Evolutionary conservation across 2,329 filamentous ascomycete species (phyloP), one percentile per base, ranked within the genome.

Genomic region (Colletotrichum phormii): DNA sequence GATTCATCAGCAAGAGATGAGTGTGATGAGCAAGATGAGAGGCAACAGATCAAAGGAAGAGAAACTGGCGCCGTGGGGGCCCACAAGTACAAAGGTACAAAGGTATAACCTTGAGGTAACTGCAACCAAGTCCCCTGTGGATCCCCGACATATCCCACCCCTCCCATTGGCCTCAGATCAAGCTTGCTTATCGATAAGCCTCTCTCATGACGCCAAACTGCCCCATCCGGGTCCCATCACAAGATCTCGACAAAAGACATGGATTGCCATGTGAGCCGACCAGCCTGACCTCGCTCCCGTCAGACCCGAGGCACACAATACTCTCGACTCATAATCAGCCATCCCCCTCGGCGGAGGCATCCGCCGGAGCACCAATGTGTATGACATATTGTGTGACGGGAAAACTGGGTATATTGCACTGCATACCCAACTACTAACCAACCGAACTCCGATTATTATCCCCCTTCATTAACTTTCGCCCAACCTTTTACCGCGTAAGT

Each of bases 201-300:
- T 37, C 42, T 4, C 70, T 22, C 70, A 72, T 72, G 70, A 72
- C 70, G 70, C 68, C 68, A 71, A 33, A 69, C 26, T 64, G 59
- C 70, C 53, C 70, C 70, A 55, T 64, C 54, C 69, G 59, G 65
- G 42, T 60, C 59, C 68, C 59, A 69, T 72, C 70, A 72, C 70
- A 72, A 64, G 70, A 72, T 72, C 22, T 42, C 26, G 65, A 55
- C 59, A 49, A 69, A 51, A 55, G 63, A 58, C 65, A 59, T 54
- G 54, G 53, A 60, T 31, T 59, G 59, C 70, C 70, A 72, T 72
- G 70, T 72, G 69, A 59, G 53, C 69, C 60, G 69, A 67, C 63
- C 42, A 49, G 42, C 42, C 42, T 49, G 42, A 49, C 42, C 42
- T 49, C 18, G 42, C 42, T 11, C 42, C 42, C 42, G 42, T 18